Conservation (phyloP, 2,329 filamentous ascomycete species). For the Endothia cerciana region DNA sequence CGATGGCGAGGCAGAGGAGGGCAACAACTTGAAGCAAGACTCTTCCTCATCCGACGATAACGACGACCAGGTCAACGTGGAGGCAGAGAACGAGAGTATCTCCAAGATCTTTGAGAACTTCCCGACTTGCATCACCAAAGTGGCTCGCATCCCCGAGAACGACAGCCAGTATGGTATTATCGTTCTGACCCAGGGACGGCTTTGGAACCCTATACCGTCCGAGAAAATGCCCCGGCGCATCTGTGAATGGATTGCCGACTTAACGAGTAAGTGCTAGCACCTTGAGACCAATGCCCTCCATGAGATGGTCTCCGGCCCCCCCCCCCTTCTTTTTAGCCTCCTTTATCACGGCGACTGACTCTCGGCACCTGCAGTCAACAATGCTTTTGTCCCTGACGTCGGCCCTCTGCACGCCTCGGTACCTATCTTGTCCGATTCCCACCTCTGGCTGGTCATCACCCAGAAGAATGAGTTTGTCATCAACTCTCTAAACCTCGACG, state of each 20-base stretch:
- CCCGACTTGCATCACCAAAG: conserved; percentile 18
- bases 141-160: not conserved
- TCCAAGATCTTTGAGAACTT: conserved; percentile 15
- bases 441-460: conserved; percentile 25
- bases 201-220: conserved; percentile 5
- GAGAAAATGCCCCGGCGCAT: conserved; percentile 13
- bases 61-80: not conserved
- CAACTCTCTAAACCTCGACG: conserved; percentile 1
- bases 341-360: not conserved
- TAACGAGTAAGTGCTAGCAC: conserved; percentile 12
- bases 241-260: conserved; percentile 16
- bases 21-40: not conserved
- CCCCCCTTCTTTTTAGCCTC: not conserved
- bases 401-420: not conserved
- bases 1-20: not conserved
- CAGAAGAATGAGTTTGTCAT: conserved; percentile 16
- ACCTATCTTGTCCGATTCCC: not conserved
- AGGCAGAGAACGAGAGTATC: conserved; percentile 3
- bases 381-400: conserved; percentile 1
- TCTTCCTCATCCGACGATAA: conserved; percentile 3
- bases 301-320: not conserved
- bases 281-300: no score
- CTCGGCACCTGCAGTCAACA: not conserved
- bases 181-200: not conserved
- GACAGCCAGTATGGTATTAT: conserved; percentile 10